Evolutionary conservation across 768 basidiomycete genomes (phyloP).

Genomic region (Kwoniella sp.): DNA sequence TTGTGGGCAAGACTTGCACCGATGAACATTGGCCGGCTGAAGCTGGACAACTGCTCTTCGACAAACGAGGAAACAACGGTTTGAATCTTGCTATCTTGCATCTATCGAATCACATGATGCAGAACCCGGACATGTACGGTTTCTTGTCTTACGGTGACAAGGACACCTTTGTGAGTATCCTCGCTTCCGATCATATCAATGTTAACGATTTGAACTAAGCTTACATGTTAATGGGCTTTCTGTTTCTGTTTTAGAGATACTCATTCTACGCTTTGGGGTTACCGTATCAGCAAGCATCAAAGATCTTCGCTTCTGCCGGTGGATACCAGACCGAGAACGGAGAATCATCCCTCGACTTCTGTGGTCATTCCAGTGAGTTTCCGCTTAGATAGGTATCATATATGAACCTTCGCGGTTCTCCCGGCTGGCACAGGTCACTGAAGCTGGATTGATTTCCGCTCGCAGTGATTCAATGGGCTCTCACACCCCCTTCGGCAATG

Average conservation of each 20-base stretch:
- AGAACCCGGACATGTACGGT: conserved; percentile 44
- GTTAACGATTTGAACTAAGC: too few relatives aligned
- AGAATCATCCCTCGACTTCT: conserved; percentile 49
- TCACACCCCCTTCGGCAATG: conserved; percentile 42
- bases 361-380: conserved; percentile 52
- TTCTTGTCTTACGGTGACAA: conserved; percentile 55
- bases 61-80: conserved; percentile 58
- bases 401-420: too few relatives aligned
- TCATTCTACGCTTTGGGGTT: conserved; percentile 57
- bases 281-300: conserved; percentile 52
- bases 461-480: conserved; percentile 47
- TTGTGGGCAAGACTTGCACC: conserved; percentile 54
- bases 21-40: conserved; percentile 56
- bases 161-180: conserved; percentile 53
- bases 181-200: neutral
- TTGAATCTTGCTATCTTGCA: conserved; percentile 58
- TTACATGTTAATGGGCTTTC: too few relatives aligned
- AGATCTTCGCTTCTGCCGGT: conserved; percentile 47
- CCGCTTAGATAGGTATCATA: neutral
- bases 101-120: conserved; percentile 56
- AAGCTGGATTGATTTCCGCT: too few relatives aligned
- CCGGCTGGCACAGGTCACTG: too few relatives aligned
- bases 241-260: too few relatives aligned
- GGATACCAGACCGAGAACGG: conserved; percentile 50
- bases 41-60: conserved; percentile 56